These are phyloP conservation scores for Zancudomyces culisetae DNA, from an alignment of 371 early-diverging fungal species.

Conservation along the genomic window DNA sequence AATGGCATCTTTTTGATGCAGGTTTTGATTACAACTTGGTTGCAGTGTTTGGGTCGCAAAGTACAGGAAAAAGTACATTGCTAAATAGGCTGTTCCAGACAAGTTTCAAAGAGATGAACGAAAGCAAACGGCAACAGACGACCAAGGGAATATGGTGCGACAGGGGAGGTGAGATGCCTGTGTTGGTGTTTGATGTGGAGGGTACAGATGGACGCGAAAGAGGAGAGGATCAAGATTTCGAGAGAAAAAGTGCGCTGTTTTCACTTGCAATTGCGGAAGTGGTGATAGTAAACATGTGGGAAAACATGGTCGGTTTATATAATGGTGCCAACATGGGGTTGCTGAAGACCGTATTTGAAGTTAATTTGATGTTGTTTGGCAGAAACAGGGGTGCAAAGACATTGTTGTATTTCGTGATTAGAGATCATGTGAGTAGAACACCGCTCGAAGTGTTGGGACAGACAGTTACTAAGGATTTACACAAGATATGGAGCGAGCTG, in stretches of 20 bases:
- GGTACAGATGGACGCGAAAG: conserved; percentile 97
- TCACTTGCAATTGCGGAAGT: conserved; percentile 90
- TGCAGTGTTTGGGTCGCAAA: conserved; percentile 95
- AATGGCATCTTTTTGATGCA: conserved; percentile 62
- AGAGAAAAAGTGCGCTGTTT: conserved; percentile 91
- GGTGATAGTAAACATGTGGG: conserved; percentile 93
- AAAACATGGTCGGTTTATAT: conserved; percentile 91
- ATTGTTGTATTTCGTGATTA: conserved; percentile 80
- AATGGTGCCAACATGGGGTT: conserved; percentile 98
- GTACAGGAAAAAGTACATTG: conserved; percentile 94
- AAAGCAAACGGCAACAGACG: conserved; percentile 64
- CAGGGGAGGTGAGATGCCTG: conserved; percentile 54
- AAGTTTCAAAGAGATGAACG: conserved; percentile 83
- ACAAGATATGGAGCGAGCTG: conserved; percentile 76
- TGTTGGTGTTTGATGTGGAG: conserved; percentile 93
- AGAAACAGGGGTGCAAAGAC: conserved; percentile 46
- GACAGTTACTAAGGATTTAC: conserved; percentile 64
- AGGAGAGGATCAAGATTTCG: conserved; percentile 97
- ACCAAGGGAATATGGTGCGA: conserved; percentile 93
- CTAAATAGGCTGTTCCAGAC: conserved; percentile 89
- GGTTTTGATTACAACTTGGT: conserved; percentile 93
- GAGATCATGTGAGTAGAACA: conserved; percentile 82
- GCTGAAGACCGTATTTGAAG: conserved; percentile 93
- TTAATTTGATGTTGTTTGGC: conserved; percentile 90
- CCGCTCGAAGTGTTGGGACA: conserved; percentile 61